Percentiles rank a stretch among this genome's conserved stretches.
phyloP scores from a whole-genome alignment of 23 red algal genomes.

The Cyanidiococcus yangmingshanensis region DNA sequence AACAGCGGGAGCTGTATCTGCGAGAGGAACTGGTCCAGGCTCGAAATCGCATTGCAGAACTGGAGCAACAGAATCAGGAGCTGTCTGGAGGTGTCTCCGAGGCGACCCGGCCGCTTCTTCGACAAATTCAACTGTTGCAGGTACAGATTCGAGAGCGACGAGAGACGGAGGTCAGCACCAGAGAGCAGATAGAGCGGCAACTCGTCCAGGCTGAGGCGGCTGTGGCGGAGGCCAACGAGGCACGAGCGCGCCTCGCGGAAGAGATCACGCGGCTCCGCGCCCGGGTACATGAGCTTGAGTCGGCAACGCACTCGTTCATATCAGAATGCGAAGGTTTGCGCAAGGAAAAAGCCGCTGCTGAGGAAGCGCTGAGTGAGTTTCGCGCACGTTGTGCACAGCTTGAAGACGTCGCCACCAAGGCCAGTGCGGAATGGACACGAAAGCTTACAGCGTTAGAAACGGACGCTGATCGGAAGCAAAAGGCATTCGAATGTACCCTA shows the following conservation, averaged over 20 bases:
- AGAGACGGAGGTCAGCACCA: constrained; percentile 28
- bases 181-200: constrained; percentile 15
- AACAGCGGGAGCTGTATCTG: constrained; percentile 39
- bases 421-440: neutral
- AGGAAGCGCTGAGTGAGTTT: neutral
- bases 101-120: constrained; percentile 54
- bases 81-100: constrained; percentile 41
- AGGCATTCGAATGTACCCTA: too few species aligned
- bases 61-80: constrained; percentile 57
- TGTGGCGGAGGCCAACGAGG: neutral
- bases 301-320: neutral
- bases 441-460: neutral
- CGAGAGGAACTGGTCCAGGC: constrained; percentile 39
- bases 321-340: neutral
- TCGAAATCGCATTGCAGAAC: constrained; percentile 19
- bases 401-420: neutral
- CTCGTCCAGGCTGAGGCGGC: neutral
- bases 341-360: neutral
- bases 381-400: neutral
- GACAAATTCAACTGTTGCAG: constrained; percentile 55
- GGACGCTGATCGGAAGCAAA: neutral
- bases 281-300: constrained; percentile 28
- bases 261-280: neutral
- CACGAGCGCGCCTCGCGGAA: neutral
- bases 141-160: constrained; percentile 35